phyloP scores from a whole-genome alignment of 768 basidiomycete genomes.

The Hirschioporus abietinus region DNA sequence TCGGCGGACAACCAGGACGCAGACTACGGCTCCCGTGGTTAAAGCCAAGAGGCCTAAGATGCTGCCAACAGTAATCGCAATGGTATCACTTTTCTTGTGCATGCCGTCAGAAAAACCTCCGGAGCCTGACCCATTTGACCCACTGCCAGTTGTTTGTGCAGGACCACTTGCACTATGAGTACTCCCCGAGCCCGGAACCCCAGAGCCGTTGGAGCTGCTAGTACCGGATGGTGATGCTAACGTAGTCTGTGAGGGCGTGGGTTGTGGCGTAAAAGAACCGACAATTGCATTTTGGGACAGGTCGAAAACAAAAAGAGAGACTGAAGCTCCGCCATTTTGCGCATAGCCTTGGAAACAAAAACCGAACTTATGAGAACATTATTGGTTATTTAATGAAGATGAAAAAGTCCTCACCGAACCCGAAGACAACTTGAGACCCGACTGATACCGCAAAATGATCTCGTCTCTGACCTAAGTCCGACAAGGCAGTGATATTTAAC shows the following conservation, averaged over 20 bases:
- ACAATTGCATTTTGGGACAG: conserved; percentile 28
- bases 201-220: conserved; percentile 8
- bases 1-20: not conserved
- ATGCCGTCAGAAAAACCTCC: conserved; percentile 18
- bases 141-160: conserved; percentile 7
- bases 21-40: conserved; percentile 29
- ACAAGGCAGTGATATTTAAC: conserved; percentile 44
- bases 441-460: conserved; percentile 70
- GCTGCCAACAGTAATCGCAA: conserved; percentile 57
- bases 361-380: conserved; percentile 4
- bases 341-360: conserved; percentile 37
- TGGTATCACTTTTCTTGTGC: conserved; percentile 22
- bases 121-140: conserved; percentile 13
- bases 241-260: conserved; percentile 22
- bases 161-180: conserved; percentile 10
- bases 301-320: conserved; percentile 51
- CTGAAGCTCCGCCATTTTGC: conserved; percentile 44
- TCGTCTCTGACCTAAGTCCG: conserved; percentile 55
- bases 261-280: conserved; percentile 34
- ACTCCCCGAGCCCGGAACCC: conserved; percentile 8
- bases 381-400: conserved; percentile 9
- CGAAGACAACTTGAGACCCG: conserved; percentile 64
- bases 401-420: conserved; percentile 53
- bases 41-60: conserved; percentile 57
- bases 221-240: conserved; percentile 20